Base-by-base conservation (phyloP, 495 filamentous ascomycete genomes). In the Bacidia rubella region DNA sequence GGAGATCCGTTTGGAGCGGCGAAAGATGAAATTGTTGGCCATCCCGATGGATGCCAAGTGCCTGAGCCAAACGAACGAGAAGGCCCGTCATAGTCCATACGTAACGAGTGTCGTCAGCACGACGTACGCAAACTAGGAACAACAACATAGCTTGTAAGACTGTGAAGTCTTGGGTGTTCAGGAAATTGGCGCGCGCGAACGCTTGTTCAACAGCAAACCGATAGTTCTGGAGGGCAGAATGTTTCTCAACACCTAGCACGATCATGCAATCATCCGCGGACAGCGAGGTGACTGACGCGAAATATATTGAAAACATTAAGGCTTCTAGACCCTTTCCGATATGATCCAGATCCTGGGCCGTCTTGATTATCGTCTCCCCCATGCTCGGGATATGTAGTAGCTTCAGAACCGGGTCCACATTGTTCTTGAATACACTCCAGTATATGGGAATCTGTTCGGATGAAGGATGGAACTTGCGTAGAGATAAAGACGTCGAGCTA, bases 381-480 rank as follows among this genome's bases (percentile, higher is more conserved):
- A 58, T 63, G 10, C 66, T 61, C 3, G 73, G 72, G n/a, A 67
- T 53, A 56, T 75, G 73, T 41, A 76, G 54, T 1, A 74, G 49
- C 48, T 68, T 74, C 43, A 71, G 39, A 0, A 74, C 47, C 3
- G 70, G 66, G 55, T 73, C 66, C 2, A 75, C 67, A 50, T 87
- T 86, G 49, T 82, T 75, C 49, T 76, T 66, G 61, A 77, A 93
- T 10, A 76, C 71, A 51, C 80, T 71, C 81, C 83, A 89, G 42
- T 86, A 75, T 21, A 76, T 73, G 2, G 78, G 74, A 7, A 84
- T 77, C 54, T 83, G 80, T 10, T 74, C 73, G 0, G 74, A 70
- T 0, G 81, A 56, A 2, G 83, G 84, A 46, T 76, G 70, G 39
- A 66, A 71, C 15, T 64, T 64, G 47, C 65, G 68, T 21, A 75